These are phyloP conservation scores for Solanum hybrid DNA, from an alignment of 305 asterid genomes.

Conservation along the genomic window DNA sequence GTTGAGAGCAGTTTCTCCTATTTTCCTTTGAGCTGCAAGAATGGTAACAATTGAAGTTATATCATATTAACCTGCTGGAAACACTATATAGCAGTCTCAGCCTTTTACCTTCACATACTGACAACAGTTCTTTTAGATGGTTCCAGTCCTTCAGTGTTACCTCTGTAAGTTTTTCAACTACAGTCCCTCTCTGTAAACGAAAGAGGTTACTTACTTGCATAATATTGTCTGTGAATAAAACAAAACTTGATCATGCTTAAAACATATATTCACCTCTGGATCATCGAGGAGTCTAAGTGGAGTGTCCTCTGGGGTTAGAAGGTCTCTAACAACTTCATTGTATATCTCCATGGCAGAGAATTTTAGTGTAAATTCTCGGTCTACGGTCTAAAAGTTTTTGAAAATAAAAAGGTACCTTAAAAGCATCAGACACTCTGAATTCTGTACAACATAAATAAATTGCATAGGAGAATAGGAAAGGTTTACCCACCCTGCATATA, in stretches of 20 bases:
- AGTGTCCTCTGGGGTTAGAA: conserved; percentile 47
- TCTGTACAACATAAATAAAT: neutral
- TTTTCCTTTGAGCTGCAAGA: conserved; percentile 73
- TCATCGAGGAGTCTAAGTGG: conserved; percentile 89
- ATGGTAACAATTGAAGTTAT: neutral
- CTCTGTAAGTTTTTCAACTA: conserved; percentile 79
- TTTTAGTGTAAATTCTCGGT: conserved; percentile 56
- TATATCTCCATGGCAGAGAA: conserved; percentile 96
- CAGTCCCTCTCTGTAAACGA: conserved; percentile 59
- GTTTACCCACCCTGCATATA: conserved; percentile 33
- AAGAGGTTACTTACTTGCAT: neutral
- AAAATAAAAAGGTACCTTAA: neutral
- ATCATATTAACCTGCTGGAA: neutral
- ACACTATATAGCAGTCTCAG: neutral
- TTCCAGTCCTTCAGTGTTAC: conserved; percentile 43
- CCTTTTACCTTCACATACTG: conserved; percentile 62
- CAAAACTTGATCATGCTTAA: neutral
- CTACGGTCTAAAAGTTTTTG: conserved; percentile 34
- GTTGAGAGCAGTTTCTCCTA: conserved; percentile 77
- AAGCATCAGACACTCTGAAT: neutral
- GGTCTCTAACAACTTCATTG: conserved; percentile 85
- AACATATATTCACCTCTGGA: conserved; percentile 62
- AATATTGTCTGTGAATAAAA: neutral
- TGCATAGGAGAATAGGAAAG: neutral
- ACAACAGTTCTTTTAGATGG: conserved; percentile 61